Percentiles rank a stretch among this genome's conserved stretches.
Conservation (phyloP, 2,329 filamentous ascomycete genomes). For the Botrytis tulipae region DNA sequence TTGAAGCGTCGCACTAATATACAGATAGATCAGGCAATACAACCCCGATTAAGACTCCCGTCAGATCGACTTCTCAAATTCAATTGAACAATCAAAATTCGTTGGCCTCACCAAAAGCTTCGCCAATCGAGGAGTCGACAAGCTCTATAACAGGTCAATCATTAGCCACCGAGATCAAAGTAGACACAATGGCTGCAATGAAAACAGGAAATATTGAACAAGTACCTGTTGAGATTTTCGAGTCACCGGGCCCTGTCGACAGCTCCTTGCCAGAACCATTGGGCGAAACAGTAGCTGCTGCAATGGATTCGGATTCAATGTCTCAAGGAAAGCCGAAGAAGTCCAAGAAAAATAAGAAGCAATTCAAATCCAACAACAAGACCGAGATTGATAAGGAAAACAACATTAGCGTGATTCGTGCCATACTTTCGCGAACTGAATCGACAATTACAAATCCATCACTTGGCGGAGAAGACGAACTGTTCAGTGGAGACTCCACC, state of each 20-base stretch:
- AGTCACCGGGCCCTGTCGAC: background rate
- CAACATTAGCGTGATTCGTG: background rate
- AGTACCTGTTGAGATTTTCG: background rate
- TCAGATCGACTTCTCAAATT: background rate
- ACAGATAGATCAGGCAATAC: slow-evolving; percentile 10
- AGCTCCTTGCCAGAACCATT: background rate
- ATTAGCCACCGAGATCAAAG: background rate
- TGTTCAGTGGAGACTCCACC: slow-evolving; percentile 22
- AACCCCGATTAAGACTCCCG: slow-evolving; percentile 10
- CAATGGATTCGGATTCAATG: background rate
- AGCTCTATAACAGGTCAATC: background rate
- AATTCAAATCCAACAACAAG: slow-evolving; percentile 8
- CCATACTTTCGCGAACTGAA: background rate
- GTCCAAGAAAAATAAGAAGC: slow-evolving; percentile 19
- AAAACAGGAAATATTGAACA: background rate
- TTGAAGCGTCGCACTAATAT: background rate
- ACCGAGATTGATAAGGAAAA: background rate
- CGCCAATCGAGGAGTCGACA: background rate
- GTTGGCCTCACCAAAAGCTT: background rate
- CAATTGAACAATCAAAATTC: background rate
- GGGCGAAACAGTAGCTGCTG: background rate
- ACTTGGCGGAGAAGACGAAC: slow-evolving; percentile 17
- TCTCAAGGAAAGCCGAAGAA: slow-evolving; percentile 9
- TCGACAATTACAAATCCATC: background rate
- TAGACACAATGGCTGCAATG: background rate